Conservation (phyloP, 345 rosid species). For the Aquilaria sinensis region DNA sequence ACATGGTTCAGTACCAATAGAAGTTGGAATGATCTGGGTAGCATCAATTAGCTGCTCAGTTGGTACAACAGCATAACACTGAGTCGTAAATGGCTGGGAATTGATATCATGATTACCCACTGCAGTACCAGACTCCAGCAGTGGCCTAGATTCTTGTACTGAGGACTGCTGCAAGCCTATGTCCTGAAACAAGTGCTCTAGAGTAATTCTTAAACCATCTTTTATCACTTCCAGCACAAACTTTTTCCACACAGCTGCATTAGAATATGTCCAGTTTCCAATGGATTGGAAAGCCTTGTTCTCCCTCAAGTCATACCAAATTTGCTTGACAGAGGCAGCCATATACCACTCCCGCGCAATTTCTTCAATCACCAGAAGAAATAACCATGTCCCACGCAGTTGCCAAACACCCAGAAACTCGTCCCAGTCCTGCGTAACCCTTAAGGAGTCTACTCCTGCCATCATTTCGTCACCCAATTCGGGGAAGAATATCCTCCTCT, state of each 20-base stretch:
- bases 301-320: constrained; percentile 64
- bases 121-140: constrained; percentile 10
- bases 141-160: constrained; percentile 13
- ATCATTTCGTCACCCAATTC: constrained; percentile 61
- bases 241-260: constrained; percentile 26
- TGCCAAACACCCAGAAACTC: constrained; percentile 38
- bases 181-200: constrained; percentile 20
- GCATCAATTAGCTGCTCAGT: constrained; percentile 12
- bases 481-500: constrained; percentile 60
- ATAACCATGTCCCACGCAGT: constrained; percentile 53
- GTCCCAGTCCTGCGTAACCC: constrained; percentile 64
- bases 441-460: constrained; percentile 20
- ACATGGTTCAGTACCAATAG: neutral
- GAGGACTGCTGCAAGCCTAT: constrained; percentile 16
- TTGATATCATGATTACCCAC: constrained; percentile 1
- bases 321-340: constrained; percentile 49
- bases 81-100: constrained; percentile 13
- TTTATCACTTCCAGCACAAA: constrained; percentile 44
- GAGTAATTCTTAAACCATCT: constrained; percentile 31
- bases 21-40: constrained; percentile 2
- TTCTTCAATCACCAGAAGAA: constrained; percentile 45
- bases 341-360: constrained; percentile 24
- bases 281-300: constrained; percentile 30
- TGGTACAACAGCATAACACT: constrained; percentile 4
- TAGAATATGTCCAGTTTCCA: constrained; percentile 36